Percentiles rank a stretch among this genome's conserved stretches.
phyloP scores from a whole-genome alignment of 2,329 filamentous ascomycete species.

The Exophiala viscosa region DNA sequence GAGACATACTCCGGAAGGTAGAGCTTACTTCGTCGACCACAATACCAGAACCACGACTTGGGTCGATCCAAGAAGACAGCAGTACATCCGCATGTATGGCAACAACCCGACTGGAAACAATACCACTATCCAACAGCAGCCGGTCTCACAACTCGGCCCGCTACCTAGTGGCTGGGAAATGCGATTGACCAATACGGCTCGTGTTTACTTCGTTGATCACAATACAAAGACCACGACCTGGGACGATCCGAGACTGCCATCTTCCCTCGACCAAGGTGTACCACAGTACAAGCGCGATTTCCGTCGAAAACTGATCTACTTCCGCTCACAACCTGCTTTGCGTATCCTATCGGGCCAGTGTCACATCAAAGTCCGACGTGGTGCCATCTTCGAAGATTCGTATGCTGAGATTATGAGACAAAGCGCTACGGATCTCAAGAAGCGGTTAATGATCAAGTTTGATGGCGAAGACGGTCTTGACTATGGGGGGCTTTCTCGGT shows the following conservation, averaged over 20 bases:
- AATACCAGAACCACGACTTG: slow-evolving; percentile 97
- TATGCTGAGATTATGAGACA: slow-evolving; percentile 98
- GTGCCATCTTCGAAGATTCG: slow-evolving; percentile 97
- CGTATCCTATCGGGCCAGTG: slow-evolving; percentile 94
- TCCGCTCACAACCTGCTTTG: slow-evolving; percentile 94
- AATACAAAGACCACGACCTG: slow-evolving; percentile 99
- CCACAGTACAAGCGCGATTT: slow-evolving; percentile 99
- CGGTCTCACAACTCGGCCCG: slow-evolving; percentile 92
- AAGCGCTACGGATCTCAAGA: slow-evolving; percentile 93
- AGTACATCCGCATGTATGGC: slow-evolving; percentile 98
- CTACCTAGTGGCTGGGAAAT: slow-evolving; percentile 98
- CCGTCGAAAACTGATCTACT: slow-evolving; percentile 96
- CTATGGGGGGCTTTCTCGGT: slow-evolving; percentile 90
- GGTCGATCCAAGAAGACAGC: slow-evolving; percentile 94
- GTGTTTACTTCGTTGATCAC: slow-evolving; percentile 98
- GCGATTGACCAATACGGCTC: slow-evolving; percentile 94
- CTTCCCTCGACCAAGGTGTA: slow-evolving; percentile 94
- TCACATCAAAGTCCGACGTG: slow-evolving; percentile 94
- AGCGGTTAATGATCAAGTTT: slow-evolving; percentile 99
- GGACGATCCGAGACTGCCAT: slow-evolving; percentile 94
- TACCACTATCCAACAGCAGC: slow-evolving; percentile 91
- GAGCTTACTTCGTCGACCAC: slow-evolving; percentile 96
- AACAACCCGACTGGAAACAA: slow-evolving; percentile 65
- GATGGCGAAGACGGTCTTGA: slow-evolving; percentile 97
- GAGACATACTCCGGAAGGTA: slow-evolving; percentile 87